Evolutionary conservation across 306 rosid species (phyloP).

Genomic region (Trifolium dubium): DNA sequence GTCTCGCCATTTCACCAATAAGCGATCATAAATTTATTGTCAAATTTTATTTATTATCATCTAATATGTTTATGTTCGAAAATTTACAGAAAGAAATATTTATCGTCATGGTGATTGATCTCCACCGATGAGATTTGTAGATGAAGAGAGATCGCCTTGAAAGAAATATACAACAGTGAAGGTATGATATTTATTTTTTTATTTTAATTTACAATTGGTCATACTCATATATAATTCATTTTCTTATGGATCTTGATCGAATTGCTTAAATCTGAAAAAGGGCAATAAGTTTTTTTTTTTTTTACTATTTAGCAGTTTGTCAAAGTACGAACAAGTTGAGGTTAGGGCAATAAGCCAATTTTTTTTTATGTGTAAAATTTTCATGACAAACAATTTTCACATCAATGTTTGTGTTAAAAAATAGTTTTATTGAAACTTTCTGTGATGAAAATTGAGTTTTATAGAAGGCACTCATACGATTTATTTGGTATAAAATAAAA

Average conservation of each 20-base stretch:
- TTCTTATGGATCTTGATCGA: background rate
- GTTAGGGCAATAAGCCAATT: background rate
- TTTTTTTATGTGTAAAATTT: background rate
- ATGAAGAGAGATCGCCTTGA: background rate
- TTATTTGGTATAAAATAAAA: too few species aligned
- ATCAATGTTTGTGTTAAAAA: background rate
- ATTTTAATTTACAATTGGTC: background rate
- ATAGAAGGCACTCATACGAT: too few species aligned
- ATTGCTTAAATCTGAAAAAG: background rate
- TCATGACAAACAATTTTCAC: too few species aligned
- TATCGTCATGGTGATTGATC: background rate
- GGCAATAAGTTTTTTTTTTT: background rate
- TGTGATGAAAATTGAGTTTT: too few species aligned
- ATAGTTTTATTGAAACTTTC: too few species aligned
- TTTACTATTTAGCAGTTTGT: background rate
- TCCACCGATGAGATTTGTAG: background rate
- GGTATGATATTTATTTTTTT: conserved; percentile 1
- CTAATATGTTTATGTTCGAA: background rate
- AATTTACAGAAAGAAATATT: background rate
- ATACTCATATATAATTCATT: background rate
- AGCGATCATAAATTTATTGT: background rate
- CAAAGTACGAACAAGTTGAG: background rate
- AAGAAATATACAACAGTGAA: conserved; percentile 1
- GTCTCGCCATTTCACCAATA: background rate
- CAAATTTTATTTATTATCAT: background rate